Base-by-base conservation (phyloP, 1,284 basidiomycete species). In the Sutorius eximius region DNA sequence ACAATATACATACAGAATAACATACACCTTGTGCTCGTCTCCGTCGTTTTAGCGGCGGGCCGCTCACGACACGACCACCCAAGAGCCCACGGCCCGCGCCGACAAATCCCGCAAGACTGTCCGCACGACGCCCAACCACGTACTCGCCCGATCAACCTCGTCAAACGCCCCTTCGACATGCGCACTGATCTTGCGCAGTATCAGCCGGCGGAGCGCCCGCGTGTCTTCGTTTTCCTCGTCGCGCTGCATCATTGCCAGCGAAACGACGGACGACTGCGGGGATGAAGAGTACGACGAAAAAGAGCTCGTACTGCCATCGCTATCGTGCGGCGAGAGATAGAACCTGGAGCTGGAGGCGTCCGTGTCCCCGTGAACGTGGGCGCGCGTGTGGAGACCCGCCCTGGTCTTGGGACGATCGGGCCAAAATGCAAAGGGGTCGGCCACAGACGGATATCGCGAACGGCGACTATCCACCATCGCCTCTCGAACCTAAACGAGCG, bases 41-140 rank as follows among this genome's bases (percentile, higher is more conserved):
- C 9, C 30, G 37, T 52, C 40, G 51, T 44, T 40, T 48, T 24
- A 27, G 2, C 27, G 3, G 36, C 27, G 20, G 24, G 49, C 40
- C 42, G 46, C 53, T 70, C 56, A 67, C 54, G 50, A 55, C 22
- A 49, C 24, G 2, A 46, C 22, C 49, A 29, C 49, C 37, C 60
- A n/a, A 12, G 51, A 77, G 42, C 80, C 54, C 56, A 77, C 77
- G 40, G 79, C 75, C 57, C 77, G 73, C 56, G 76, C 72, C 65
- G 81, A 81, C 42, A 86, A 76, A 50, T 80, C 80, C 42, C 78
- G 75, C 32, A 87, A 74, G 40, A 82, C 81, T 51, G 82, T 83
- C 61, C 81, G 83, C 55, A 88, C 79, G 52, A 87, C 79, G 43
- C 78, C 75, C 32, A 87, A 66, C 84, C 87, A 88, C 3, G 71